These are phyloP conservation scores for Nakazawaea pomicola DNA, from an alignment of 805 yeast genomes.

Conservation along the genomic window DNA sequence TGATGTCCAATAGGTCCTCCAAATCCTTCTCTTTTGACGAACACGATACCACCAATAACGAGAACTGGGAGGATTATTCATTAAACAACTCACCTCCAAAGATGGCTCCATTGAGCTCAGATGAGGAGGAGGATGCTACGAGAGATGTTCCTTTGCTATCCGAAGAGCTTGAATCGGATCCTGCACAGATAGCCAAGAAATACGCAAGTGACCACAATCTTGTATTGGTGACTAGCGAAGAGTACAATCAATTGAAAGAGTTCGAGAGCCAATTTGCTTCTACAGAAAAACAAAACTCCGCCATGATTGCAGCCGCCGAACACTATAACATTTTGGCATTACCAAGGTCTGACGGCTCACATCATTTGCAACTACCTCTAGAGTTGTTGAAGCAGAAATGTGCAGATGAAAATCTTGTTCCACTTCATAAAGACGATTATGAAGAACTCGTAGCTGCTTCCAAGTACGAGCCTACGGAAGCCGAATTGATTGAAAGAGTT, in stretches of 20 bases:
- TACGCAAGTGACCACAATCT: slow-evolving; percentile 14
- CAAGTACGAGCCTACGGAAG: slow-evolving; percentile 16
- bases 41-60: slow-evolving; percentile 19
- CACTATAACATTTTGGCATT: slow-evolving; percentile 22
- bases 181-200: slow-evolving; percentile 10
- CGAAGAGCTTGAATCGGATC: slow-evolving; percentile 14
- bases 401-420: slow-evolving; percentile 17
- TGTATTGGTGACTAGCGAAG: slow-evolving; percentile 21
- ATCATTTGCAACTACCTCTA: slow-evolving; percentile 10
- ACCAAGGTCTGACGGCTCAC: slow-evolving; percentile 19
- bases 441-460: slow-evolving; percentile 19
- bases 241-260: slow-evolving; percentile 15
- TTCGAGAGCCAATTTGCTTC: not conserved
- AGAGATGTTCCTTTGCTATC: too few species aligned
- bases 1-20: slow-evolving; percentile 17
- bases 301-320: slow-evolving; percentile 21
- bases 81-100: slow-evolving; percentile 8
- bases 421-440: slow-evolving; percentile 18
- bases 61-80: slow-evolving; percentile 20
- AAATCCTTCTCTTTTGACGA: slow-evolving; percentile 17
- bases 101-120: too few species aligned
- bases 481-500: slow-evolving; percentile 13
- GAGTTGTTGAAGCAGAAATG: slow-evolving; percentile 15
- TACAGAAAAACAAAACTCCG: slow-evolving; percentile 13
- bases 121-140: slow-evolving; percentile 18